Evolutionary conservation across 306 rosid species (phyloP).

Genomic region (Mimosa bimucronata): DNA sequence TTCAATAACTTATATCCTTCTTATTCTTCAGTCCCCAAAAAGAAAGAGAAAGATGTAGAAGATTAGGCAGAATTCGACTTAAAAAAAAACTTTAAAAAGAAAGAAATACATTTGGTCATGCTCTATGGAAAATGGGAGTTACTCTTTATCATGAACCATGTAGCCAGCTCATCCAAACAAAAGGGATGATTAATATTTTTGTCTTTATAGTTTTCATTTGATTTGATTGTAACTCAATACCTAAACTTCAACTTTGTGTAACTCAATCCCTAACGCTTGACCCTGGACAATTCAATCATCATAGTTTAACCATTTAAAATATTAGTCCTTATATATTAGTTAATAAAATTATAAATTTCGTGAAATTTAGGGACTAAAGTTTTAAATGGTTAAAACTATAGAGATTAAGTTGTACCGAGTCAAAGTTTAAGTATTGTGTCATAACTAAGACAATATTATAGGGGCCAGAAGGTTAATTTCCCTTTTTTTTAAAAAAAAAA

Average conservation of each 20-base stretch:
- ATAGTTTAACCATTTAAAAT: too few species aligned
- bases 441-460: too few species aligned
- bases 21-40: neutral
- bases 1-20: conserved; percentile 27
- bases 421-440: neutral
- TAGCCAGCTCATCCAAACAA: neutral
- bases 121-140: neutral
- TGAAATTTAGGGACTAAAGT: too few species aligned
- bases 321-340: too few species aligned
- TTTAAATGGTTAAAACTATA: too few species aligned
- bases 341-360: too few species aligned
- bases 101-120: neutral
- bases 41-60: neutral
- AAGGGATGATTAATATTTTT: neutral
- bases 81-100: neutral
- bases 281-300: too few species aligned
- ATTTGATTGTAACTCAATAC: too few species aligned
- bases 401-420: neutral
- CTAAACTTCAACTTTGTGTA: too few species aligned
- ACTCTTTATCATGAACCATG: neutral
- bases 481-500: neutral
- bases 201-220: too few species aligned
- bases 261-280: neutral
- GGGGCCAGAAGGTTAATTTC: too few species aligned
- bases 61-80: neutral